Evolutionary conservation across 1,284 basidiomycete genomes (phyloP), one percentile per base, ranked within the genome.

Genomic region (Ceratobasidium theobromae): DNA sequence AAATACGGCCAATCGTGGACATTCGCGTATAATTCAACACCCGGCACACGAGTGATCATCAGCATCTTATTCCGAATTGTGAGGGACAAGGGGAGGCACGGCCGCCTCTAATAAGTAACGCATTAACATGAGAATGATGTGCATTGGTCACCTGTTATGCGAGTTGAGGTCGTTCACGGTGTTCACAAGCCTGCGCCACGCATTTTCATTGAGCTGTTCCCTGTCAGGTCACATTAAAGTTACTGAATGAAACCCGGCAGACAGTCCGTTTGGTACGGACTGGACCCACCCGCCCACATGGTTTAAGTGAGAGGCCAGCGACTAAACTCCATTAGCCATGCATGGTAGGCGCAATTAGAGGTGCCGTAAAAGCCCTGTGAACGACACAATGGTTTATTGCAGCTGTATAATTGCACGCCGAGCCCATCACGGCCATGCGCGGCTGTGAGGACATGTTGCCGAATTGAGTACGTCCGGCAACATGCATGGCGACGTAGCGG

Each of bases 31-130:
- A n/a, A 11, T 6, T 21, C 8, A 45, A 21, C 12, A 45, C 9
- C 18, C 6, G 18, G 18, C 18, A 11, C 18, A 45, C 9, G 43
- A 45, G 18, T 45, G 43, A 45, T 45, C 43, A 45, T 45, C 43
- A 45, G 57, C 27, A 53, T 53, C 16, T 30, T 23, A 38, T 53
- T 53, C 52, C n/a, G 52, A 60, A 60, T 60, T 60, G 53, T 16
- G 43, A 60, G 57, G 57, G 43, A 35, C 28, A 51, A 51, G 48
- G 43, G 57, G 21, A 57, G 54, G 35, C 54, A 45, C 43, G 9
- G 18, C 9, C 43, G 5, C 43, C 43, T 45, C 43, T 45, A 35
- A 38, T 49, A 30, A 60, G 43, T 33, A 35, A 45, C n/a, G 21
- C 23, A 48, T 60, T 60, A 33, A 27, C 49, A 60, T 45, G 43